Evolutionary conservation across 2,329 filamentous ascomycete genomes (phyloP), one percentile per base, ranked within the genome.

Genomic region (Metarhizium anisopliae): DNA sequence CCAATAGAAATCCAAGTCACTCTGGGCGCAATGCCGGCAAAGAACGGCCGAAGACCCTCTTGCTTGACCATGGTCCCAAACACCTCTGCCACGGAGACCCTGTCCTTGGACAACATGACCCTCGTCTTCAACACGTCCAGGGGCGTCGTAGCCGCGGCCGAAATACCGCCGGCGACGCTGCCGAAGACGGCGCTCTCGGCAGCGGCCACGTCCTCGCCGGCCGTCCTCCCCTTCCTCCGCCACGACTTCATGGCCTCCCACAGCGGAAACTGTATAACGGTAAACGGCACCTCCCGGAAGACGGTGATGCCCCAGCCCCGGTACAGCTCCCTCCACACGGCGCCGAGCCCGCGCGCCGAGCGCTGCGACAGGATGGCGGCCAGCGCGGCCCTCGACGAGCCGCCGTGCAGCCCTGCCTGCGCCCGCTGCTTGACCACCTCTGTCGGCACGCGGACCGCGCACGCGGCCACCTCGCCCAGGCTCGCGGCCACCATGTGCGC

Each of bases 351-450:
- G 54, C 73, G 66, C 0, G 61, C 54, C 1, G 67, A 59, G 59
- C 74, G 72, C 51, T 77, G 75, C 4, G 74, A 70, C 40, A 90
- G 72, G 54, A 96, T 96, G 57, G 85, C 83, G 55, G 74, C 76
- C 55, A 96, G 76, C 1, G 90, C 86, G 0, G 78, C 74, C 16
- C 83, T 69, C 13, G 84, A 88, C 6, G 82, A 85, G 2, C 85
- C 86, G 5, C 89, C 84, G 72, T 92, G 86, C 65, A 92, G 85
- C 6, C 85, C 84, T 0, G 94, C 94, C 73, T 99, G 94, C 18
- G 94, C 92, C 57, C 95, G 82, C 78, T 97, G 94, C 80, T 99
- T 99, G 65, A 99, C 82, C 4, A 99, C 94, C 70, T 99, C 94
- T 0, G 92, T 97, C 8, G 94, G 94, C 20, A 99, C 94, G 55